Evolutionary conservation across 1,139 yeast genomes (phyloP), one percentile per base, ranked within the genome.

Genomic region (Geotrichum carabidarum): DNA sequence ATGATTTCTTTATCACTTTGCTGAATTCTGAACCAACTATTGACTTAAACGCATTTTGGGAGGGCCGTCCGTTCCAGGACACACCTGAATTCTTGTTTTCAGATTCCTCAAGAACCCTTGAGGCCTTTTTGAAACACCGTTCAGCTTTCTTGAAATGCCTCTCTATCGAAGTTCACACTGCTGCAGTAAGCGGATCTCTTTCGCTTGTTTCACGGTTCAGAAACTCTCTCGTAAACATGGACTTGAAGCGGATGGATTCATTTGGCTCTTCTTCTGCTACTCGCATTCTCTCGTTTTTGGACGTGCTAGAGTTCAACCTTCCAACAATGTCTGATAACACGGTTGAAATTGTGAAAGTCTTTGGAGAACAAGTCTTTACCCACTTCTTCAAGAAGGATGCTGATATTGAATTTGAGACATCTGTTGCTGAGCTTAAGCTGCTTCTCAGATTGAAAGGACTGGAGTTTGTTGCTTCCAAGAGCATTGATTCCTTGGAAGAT

Each of bases 91-190:
- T 75, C n/a, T 54, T 57, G 50, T 49, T 55, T 31, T 51, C 63
- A 7, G 58, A 58, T 11, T 58, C 79, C 36, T 71, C 79, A 48
- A 78, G 80, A 36, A 76, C 95, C 0, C 74, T 88, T 53, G 72
- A 82, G 45, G 74, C 83, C 0, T 86, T 87, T 62, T 76, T 85
- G 56, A 77, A 74, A 45, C 84, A 82, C 60, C 77, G 95, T 64
- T 78, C 82, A 47, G 73, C 77, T 31, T 71, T 85, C 7, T 71
- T 88, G 36, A 87, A 85, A 60, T 82, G 83, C 62, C 70, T 88
- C 54, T 80, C 93, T n/a, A 70, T 85, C 56, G 94, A 88, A 60
- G 74, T 89, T 35, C 90, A 86, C 64, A 77, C 77, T 55, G 74
- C 82, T n/a, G 77, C 84, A 15, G 64, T 62, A 1, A 63, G 66